Percentiles rank a stretch among this genome's conserved stretches.
phyloP scores from a whole-genome alignment of 495 filamentous ascomycete species.

The Penicillium lividum region DNA sequence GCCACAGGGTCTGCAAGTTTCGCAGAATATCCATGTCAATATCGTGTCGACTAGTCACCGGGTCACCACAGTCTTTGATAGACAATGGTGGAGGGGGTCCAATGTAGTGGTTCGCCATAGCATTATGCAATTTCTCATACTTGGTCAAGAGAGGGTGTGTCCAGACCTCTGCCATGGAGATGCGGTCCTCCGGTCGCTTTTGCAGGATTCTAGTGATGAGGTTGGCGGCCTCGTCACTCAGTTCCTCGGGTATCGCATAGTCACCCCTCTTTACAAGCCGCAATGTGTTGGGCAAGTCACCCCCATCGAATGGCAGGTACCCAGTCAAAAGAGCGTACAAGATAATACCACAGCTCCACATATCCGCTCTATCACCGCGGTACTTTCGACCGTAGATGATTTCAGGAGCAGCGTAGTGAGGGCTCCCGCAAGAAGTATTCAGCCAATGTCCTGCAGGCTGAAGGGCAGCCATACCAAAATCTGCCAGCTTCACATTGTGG shows the following conservation, averaged over 20 bases:
- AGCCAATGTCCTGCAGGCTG: slow-evolving; percentile 77
- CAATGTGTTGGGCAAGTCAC: slow-evolving; percentile 58
- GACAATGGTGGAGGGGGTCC: slow-evolving; percentile 55
- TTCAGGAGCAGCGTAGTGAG: slow-evolving; percentile 94
- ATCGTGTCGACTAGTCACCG: slow-evolving; percentile 52
- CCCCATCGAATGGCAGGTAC: slow-evolving; percentile 78
- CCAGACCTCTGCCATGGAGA: slow-evolving; percentile 79
- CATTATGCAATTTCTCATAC: slow-evolving; percentile 66
- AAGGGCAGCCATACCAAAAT: slow-evolving; percentile 96
- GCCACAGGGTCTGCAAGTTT: slow-evolving; percentile 86
- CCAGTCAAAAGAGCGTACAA: slow-evolving; percentile 81
- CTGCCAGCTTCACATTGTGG: slow-evolving; percentile 82
- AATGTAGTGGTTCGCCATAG: slow-evolving; percentile 49
- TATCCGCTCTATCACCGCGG: slow-evolving; percentile 79
- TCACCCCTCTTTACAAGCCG: slow-evolving; percentile 66
- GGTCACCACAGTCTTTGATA: slow-evolving; percentile 54
- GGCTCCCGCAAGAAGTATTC: slow-evolving; percentile 89
- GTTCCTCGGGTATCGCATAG: slow-evolving; percentile 67
- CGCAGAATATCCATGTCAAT: slow-evolving; percentile 78
- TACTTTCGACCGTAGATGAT: slow-evolving; percentile 72
- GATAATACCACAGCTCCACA: slow-evolving; percentile 95
- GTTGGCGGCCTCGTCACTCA: slow-evolving; percentile 74
- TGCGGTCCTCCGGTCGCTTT: slow-evolving; percentile 70
- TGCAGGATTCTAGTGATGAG: slow-evolving; percentile 75
- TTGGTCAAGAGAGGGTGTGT: slow-evolving; percentile 76